These are phyloP conservation scores for Ambrosia trifida DNA, from an alignment of 129 eudicot genomes.

Conservation along the genomic window DNA sequence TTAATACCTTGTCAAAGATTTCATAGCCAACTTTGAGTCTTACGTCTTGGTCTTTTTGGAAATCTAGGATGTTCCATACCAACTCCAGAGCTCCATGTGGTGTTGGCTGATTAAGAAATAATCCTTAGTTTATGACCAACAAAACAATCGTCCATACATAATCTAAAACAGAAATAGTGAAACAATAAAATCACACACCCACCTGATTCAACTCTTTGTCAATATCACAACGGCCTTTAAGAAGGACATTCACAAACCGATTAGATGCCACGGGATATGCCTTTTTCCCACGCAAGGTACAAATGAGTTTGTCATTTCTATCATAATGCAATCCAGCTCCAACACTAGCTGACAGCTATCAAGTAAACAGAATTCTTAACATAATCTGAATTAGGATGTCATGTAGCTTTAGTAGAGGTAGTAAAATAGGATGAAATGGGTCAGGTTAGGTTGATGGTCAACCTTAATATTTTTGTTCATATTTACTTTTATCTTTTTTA, in stretches of 20 bases:
- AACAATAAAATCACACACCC: slow-evolving; percentile 13
- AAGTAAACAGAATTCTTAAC: slow-evolving; percentile 14
- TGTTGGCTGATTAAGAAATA: slow-evolving; percentile 42
- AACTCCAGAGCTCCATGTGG: slow-evolving; percentile 80
- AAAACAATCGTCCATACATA: background rate
- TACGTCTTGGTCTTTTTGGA: slow-evolving; percentile 80
- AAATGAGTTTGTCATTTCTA: slow-evolving; percentile 50
- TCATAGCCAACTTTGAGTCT: slow-evolving; percentile 83
- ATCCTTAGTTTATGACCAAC: background rate
- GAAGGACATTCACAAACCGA: slow-evolving; percentile 49
- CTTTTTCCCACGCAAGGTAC: slow-evolving; percentile 65
- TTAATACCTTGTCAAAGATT: slow-evolving; percentile 66
- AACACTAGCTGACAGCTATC: slow-evolving; percentile 58
- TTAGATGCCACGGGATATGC: slow-evolving; percentile 56
- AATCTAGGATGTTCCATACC: slow-evolving; percentile 66
- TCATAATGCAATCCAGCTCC: slow-evolving; percentile 77
- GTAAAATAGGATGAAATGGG: background rate
- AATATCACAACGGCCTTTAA: slow-evolving; percentile 62
- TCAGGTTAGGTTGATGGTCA: background rate
- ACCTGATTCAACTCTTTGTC: slow-evolving; percentile 74
- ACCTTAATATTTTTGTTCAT: background rate
- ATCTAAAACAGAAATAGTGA: background rate
- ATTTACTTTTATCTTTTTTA: background rate
- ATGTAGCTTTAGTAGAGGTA: background rate
- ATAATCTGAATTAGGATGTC: background rate